These are phyloP conservation scores for Withania somnifera DNA, from an alignment of 305 asterid genomes.

Conservation along the genomic window DNA sequence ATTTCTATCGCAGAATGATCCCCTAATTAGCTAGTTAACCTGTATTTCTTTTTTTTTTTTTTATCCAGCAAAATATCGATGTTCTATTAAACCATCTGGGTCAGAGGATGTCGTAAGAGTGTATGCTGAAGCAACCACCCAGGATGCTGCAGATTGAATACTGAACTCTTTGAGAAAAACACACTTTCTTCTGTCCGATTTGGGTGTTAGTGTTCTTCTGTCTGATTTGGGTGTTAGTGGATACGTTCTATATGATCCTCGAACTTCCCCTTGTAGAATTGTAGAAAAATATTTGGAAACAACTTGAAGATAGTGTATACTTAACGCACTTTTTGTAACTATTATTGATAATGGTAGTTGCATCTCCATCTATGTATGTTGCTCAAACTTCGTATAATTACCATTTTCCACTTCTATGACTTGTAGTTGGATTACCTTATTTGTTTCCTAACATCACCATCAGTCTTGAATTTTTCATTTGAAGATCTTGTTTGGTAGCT, in stretches of 20 bases:
- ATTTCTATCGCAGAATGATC: not conserved
- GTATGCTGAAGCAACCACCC: slow-evolving; percentile 76
- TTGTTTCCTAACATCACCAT: not conserved
- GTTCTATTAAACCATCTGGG: slow-evolving; percentile 84
- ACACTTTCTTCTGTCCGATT: not conserved
- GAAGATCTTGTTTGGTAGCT: not conserved
- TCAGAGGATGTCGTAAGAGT: slow-evolving; percentile 92
- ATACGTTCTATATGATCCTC: not conserved
- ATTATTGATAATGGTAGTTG: not conserved
- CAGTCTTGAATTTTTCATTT: not conserved
- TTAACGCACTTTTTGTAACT: not conserved
- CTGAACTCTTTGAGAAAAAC: not conserved
- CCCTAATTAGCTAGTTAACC: not conserved
- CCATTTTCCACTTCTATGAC: not conserved
- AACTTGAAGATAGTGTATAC: not conserved
- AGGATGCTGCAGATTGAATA: slow-evolving; percentile 42
- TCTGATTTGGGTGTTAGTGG: not conserved
- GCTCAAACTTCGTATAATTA: not conserved
- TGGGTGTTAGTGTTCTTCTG: not conserved
- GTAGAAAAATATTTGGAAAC: not conserved
- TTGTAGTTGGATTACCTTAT: not conserved
- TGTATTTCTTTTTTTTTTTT: not conserved
- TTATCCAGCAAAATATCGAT: slow-evolving; percentile 60
- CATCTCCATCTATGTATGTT: not conserved
- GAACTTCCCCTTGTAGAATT: not conserved